These are phyloP conservation scores for Neurospora tetrasperma DNA, from an alignment of 495 filamentous ascomycete genomes.

Conservation along the genomic window DNA sequence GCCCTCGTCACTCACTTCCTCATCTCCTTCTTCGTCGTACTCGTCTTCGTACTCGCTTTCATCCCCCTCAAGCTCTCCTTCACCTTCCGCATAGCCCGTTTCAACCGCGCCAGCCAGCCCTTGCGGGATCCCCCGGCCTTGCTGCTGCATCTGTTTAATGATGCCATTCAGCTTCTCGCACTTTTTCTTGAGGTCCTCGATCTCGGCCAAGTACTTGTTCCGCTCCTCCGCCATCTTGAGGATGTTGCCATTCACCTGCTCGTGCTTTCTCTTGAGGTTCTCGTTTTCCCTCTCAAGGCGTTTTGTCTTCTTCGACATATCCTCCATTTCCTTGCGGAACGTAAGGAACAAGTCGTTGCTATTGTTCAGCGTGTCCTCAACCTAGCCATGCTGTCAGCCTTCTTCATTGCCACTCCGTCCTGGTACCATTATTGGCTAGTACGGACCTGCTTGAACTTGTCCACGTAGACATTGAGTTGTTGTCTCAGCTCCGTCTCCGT, in stretches of 20 bases:
- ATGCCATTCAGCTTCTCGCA: slow-evolving; percentile 87
- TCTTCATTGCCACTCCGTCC: not conserved
- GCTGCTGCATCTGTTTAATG: slow-evolving; percentile 87
- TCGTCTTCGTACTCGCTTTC: slow-evolving; percentile 71
- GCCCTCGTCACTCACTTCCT: slow-evolving; percentile 41
- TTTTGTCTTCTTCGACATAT: slow-evolving; percentile 99
- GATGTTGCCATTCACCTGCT: slow-evolving; percentile 88
- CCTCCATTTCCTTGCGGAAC: slow-evolving; percentile 99
- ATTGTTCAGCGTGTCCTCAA: slow-evolving; percentile 97
- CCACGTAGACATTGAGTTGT: slow-evolving; percentile 96
- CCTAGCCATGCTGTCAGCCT: slow-evolving; percentile 43
- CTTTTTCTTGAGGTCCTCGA: slow-evolving; percentile 75
- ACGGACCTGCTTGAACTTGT: slow-evolving; percentile 98
- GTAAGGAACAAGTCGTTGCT: slow-evolving; percentile 97
- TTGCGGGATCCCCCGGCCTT: slow-evolving; percentile 62
- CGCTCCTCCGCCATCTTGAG: slow-evolving; percentile 97
- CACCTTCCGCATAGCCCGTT: slow-evolving; percentile 34
- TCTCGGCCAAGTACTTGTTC: slow-evolving; percentile 66
- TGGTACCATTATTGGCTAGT: slow-evolving; percentile 6
- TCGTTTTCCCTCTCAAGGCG: slow-evolving; percentile 94
- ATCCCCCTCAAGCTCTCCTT: slow-evolving; percentile 50
- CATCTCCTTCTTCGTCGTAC: slow-evolving; percentile 47
- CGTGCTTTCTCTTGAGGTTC: slow-evolving; percentile 81
- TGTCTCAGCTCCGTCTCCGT: slow-evolving; percentile 88
- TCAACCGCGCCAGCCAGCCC: slow-evolving; percentile 47